Evolutionary conservation across 2,329 filamentous ascomycete genomes (phyloP).

Genomic region (Teratosphaeria epicoccoides): DNA sequence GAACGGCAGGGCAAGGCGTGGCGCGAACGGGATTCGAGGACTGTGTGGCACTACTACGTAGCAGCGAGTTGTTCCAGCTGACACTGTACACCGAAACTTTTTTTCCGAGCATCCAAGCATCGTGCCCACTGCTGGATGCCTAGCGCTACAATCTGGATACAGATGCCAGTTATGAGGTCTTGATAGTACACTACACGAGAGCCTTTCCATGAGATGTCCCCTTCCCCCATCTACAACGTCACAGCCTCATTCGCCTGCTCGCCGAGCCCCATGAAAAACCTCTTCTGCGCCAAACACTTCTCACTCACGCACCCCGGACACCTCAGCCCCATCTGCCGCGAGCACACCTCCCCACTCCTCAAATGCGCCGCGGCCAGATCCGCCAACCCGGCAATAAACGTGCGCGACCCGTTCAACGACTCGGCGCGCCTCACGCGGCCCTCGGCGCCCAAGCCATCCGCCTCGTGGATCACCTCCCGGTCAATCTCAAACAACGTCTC

Average conservation of each 20-base stretch:
- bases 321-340: slow-evolving; percentile 74
- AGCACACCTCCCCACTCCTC: slow-evolving; percentile 58
- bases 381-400: slow-evolving; percentile 84
- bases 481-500: slow-evolving; percentile 94
- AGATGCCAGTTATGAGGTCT: too few species aligned
- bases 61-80: too few species aligned
- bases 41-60: too few species aligned
- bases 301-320: slow-evolving; percentile 92
- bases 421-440: slow-evolving; percentile 70
- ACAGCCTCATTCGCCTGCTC: slow-evolving; percentile 18
- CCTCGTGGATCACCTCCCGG: slow-evolving; percentile 86
- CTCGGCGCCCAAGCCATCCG: slow-evolving; percentile 57
- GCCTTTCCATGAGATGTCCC: too few species aligned
- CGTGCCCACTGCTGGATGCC: too few species aligned
- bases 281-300: slow-evolving; percentile 66
- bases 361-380: slow-evolving; percentile 78
- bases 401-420: slow-evolving; percentile 78
- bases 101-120: too few species aligned
- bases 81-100: too few species aligned
- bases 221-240: slow-evolving; percentile 21
- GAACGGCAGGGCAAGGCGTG: background rate
- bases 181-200: too few species aligned
- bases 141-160: too few species aligned
- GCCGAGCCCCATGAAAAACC: slow-evolving; percentile 44
- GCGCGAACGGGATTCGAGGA: background rate